Evolutionary conservation across 495 filamentous ascomycete genomes (phyloP), one percentile per base, ranked within the genome.

Genomic region (Lineolata rhizophorae): DNA sequence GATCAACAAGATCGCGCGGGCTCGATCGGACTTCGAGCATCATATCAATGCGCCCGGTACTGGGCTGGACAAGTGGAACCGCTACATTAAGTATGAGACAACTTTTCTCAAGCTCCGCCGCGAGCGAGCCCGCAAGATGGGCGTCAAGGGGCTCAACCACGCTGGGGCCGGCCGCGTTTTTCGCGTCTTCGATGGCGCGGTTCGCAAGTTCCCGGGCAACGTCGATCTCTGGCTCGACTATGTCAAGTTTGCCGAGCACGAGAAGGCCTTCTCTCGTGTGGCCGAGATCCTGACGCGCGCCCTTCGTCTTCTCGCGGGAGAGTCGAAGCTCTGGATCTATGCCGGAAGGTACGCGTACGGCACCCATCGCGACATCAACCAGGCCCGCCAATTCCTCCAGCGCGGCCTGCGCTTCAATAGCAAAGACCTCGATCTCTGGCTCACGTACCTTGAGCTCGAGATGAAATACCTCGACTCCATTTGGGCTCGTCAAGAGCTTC

Each of bases 21-120:
- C 84, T 45, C 73, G 90, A 36, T 85, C 81, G 45, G 80, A 83
- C 42, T 93, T 82, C 45, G 87, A 97, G 51, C 83, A 93, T 58
- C 73, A 71, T 30, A 61, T 95, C 40, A 78, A 90, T 40, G 69
- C 78, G 10, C 68, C 80, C 5, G 78, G 82, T 30, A 70, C 72
- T 25, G 63, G 65, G 26, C 64, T 80, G 0, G 50, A 62, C 24
- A 81, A 91, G 42, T 97, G 76, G 54, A 67, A 77, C 26, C 69
- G 76, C 43, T 97, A 95, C 57, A 70, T 72, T 15, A 61, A 76
- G 36, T 97, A 82, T 60, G 87, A 97, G 53, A 81, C 80, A 54
- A 90, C 83, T 43, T 62, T 97, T 20, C 82, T 92, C 34, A 47
- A 57, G 2, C 65, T 97, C 14, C 76, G 80, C 22, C 64, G 69